Evolutionary conservation across 164 flowering plant species (phyloP).

Genomic region (Buxus sempervirens): DNA sequence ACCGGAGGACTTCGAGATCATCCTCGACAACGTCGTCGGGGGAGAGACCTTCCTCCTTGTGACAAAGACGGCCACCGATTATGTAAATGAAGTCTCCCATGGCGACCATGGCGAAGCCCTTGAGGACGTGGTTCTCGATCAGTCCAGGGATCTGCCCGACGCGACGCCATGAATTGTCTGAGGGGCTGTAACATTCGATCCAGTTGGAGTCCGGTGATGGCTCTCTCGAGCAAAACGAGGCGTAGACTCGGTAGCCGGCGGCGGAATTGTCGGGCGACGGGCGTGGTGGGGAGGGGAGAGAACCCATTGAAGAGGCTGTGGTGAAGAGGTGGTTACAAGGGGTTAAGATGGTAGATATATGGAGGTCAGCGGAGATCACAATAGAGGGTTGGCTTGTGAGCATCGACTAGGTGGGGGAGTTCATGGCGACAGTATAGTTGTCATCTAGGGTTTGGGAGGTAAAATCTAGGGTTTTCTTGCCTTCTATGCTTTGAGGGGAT

Average conservation of each 20-base stretch:
- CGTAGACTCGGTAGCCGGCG: constrained; percentile 2
- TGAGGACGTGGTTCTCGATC: constrained; percentile 33
- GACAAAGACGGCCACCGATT: constrained; percentile 45
- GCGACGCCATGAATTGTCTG: constrained; percentile 21
- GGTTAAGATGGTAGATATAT: background rate
- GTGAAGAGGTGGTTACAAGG: background rate
- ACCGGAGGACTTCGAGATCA: constrained; percentile 21
- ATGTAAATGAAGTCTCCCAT: constrained; percentile 35
- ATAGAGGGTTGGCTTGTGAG: constrained; percentile 9
- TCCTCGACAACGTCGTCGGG: constrained; percentile 14
- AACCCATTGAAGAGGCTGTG: constrained; percentile 22
- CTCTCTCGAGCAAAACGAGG: constrained; percentile 14
- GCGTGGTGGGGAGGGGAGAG: constrained; percentile 12
- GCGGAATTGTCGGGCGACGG: constrained; percentile 5
- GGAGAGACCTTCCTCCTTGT: constrained; percentile 9
- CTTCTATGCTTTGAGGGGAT: background rate
- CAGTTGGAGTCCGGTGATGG: constrained; percentile 12
- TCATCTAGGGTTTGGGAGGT: background rate
- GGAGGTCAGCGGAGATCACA: constrained; percentile 3
- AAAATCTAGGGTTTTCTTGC: constrained; percentile 1
- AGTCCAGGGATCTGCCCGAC: constrained; percentile 36
- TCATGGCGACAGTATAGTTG: background rate
- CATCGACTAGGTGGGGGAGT: constrained; percentile 17
- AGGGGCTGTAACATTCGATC: constrained; percentile 32
- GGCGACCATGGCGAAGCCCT: constrained; percentile 52